Percentiles rank a stretch among this genome's conserved stretches.
These are phyloP conservation scores for Xylariaceae sp. DNA, from an alignment of 2,329 filamentous ascomycete species.

Conservation along the genomic window DNA sequence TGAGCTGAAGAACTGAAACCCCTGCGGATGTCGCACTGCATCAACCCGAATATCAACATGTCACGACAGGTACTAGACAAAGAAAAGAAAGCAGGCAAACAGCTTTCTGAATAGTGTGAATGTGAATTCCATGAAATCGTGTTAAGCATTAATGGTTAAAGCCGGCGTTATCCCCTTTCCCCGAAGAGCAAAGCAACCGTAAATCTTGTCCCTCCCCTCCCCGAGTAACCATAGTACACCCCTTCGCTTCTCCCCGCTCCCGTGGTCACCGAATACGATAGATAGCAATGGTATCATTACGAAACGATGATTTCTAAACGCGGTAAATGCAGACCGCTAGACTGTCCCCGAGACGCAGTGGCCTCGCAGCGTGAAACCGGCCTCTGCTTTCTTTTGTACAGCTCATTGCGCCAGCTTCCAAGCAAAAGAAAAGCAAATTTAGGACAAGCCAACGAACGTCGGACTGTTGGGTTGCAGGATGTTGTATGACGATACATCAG, in stretches of 20 bases:
- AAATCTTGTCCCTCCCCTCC: not conserved
- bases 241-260: not conserved
- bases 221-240: constrained; percentile 2
- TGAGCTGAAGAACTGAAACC: no score
- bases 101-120: not conserved
- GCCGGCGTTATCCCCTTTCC: constrained; percentile 3
- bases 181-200: not conserved
- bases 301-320: constrained; percentile 10
- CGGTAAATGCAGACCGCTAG: constrained; percentile 3
- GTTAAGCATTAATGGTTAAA: not conserved
- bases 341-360: not conserved
- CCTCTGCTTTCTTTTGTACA: constrained; percentile 11
- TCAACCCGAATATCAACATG: no score
- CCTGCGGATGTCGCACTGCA: no score
- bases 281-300: constrained; percentile 10
- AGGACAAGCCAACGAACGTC: constrained; percentile 32
- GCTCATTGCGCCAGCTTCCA: constrained; percentile 1
- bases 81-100: no score
- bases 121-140: not conserved
- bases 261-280: not conserved
- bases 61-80: no score
- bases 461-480: constrained; percentile 32
- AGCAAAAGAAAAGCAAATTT: not conserved
- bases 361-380: not conserved
- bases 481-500: constrained; percentile 28